phyloP scores from a whole-genome alignment of 2,329 filamentous ascomycete species.

The Grosmannia serpens region DNA sequence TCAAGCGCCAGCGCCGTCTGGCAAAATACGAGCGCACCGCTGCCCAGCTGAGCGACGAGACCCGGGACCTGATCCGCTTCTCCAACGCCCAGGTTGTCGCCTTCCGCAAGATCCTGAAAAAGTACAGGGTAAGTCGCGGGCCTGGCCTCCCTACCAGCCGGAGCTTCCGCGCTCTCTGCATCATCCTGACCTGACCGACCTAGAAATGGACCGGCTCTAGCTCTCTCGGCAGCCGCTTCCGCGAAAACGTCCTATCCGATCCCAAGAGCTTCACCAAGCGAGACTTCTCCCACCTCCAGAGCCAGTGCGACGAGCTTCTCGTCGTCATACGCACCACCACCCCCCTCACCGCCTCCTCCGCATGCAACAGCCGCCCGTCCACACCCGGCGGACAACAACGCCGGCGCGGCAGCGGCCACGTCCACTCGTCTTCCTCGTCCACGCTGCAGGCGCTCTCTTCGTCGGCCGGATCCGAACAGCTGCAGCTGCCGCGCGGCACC shows the following conservation, averaged over 20 bases:
- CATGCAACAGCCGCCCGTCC: slow-evolving; percentile 1
- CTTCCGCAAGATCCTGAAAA: slow-evolving; percentile 71
- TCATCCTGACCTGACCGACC: neutral
- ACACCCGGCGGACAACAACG: neutral
- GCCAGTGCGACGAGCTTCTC: slow-evolving; percentile 39
- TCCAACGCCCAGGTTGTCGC: slow-evolving; percentile 62
- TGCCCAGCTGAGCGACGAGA: slow-evolving; percentile 55
- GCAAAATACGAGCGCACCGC: slow-evolving; percentile 42
- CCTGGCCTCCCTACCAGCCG: neutral
- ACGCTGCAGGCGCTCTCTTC: slow-evolving; percentile 11
- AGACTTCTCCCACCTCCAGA: slow-evolving; percentile 45
- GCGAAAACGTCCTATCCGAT: slow-evolving; percentile 50
- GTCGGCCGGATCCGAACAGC: slow-evolving; percentile 7
- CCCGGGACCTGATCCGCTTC: slow-evolving; percentile 59
- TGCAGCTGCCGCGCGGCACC: neutral
- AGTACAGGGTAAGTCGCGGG: slow-evolving; percentile 51
- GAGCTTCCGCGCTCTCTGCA: neutral
- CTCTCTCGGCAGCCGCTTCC: slow-evolving; percentile 53
- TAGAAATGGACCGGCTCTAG: slow-evolving; percentile 73
- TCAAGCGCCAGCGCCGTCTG: slow-evolving; percentile 39
- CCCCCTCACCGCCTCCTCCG: slow-evolving; percentile 25
- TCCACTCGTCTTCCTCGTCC: slow-evolving; percentile 13
- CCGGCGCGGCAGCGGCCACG: slow-evolving; percentile 10
- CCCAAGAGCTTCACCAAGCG: slow-evolving; percentile 62
- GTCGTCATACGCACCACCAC: slow-evolving; percentile 33